Evolutionary conservation across 805 yeast genomes (phyloP).

Genomic region (Teunomyces cretensis): DNA sequence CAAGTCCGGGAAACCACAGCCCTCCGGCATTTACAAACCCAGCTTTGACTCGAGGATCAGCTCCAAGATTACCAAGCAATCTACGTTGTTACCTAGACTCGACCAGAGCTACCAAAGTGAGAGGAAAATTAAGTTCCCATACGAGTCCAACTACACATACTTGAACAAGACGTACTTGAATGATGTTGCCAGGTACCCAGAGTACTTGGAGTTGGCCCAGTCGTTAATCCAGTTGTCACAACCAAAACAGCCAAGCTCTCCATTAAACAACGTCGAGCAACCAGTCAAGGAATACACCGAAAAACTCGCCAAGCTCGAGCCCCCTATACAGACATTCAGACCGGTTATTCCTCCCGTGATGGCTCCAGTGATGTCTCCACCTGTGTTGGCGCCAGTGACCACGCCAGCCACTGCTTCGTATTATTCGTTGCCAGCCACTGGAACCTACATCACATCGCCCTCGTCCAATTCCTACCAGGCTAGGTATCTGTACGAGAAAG

Average conservation of each 20-base stretch:
- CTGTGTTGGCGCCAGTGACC: neutral
- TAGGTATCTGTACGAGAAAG: neutral
- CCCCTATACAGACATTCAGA: neutral
- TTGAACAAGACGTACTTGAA: slow-evolving; percentile 47
- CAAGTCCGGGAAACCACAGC: slow-evolving; percentile 10
- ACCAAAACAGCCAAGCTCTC: slow-evolving; percentile 7
- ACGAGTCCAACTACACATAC: slow-evolving; percentile 52
- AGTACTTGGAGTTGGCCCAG: slow-evolving; percentile 48
- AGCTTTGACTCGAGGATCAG: slow-evolving; percentile 38
- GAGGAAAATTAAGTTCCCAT: slow-evolving; percentile 50
- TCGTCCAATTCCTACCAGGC: neutral
- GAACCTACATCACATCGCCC: neutral
- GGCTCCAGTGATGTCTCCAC: neutral
- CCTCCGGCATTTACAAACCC: slow-evolving; percentile 23
- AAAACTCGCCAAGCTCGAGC: slow-evolving; percentile 1
- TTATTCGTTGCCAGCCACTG: slow-evolving; percentile 1
- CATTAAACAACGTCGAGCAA: neutral
- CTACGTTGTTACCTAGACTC: slow-evolving; percentile 16
- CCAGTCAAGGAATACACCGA: neutral
- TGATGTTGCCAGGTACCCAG: slow-evolving; percentile 50
- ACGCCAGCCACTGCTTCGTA: neutral
- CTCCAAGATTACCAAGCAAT: slow-evolving; percentile 21
- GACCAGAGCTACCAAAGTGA: slow-evolving; percentile 19
- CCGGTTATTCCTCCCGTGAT: neutral
- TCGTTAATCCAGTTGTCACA: slow-evolving; percentile 37